Evolutionary conservation across 495 filamentous ascomycete species (phyloP).

Genomic region (Coniosporium apollinis): DNA sequence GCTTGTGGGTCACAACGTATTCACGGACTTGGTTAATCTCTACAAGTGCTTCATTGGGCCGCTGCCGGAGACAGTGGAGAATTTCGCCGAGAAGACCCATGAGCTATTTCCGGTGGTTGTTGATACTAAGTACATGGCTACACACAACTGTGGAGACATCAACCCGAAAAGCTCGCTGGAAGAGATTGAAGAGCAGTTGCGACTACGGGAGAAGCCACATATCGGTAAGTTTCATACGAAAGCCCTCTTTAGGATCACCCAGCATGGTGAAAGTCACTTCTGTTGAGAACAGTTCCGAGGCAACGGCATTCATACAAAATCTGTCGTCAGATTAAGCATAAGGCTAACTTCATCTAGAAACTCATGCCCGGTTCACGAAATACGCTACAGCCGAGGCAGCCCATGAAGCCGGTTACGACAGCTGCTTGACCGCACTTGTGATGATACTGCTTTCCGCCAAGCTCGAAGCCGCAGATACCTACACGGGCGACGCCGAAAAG

Average conservation of each 20-base stretch:
- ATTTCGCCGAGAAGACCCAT: conserved; percentile 39
- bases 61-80: conserved; percentile 42
- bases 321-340: neutral
- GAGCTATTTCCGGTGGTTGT: conserved; percentile 49
- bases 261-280: no score
- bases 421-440: conserved; percentile 48
- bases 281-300: no score
- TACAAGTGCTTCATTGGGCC: conserved; percentile 50
- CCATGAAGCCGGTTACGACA: conserved; percentile 64
- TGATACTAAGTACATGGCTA: conserved; percentile 66
- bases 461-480: conserved; percentile 24
- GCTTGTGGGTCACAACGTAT: conserved; percentile 63
- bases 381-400: conserved; percentile 26
- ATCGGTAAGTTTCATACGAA: conserved; percentile 35
- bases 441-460: conserved; percentile 43
- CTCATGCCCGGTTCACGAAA: conserved; percentile 29
- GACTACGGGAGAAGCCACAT: conserved; percentile 22
- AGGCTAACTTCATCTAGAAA: conserved; percentile 16
- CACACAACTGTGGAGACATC: conserved; percentile 33
- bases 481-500: conserved; percentile 4
- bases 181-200: conserved; percentile 29
- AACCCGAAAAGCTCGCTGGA: conserved; percentile 35
- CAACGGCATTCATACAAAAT: no score
- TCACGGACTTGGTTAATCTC: conserved; percentile 58
- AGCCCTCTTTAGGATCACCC: no score